phyloP scores from a whole-genome alignment of 768 basidiomycete genomes.

The Leccinum truebloodii region DNA sequence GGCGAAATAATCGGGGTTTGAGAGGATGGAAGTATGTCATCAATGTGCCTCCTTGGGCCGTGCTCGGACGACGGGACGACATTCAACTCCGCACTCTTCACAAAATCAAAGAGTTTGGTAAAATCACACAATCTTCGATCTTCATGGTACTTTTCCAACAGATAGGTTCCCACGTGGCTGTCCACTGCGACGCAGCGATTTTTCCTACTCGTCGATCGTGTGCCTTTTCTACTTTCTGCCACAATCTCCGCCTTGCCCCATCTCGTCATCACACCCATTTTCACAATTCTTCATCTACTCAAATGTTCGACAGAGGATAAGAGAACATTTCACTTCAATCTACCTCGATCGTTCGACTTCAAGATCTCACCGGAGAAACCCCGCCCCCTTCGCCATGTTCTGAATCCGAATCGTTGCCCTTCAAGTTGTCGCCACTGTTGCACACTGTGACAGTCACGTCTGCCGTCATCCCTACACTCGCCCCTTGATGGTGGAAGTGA shows the following conservation, averaged over 20 bases:
- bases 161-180: background rate
- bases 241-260: background rate
- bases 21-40: background rate
- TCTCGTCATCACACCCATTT: background rate
- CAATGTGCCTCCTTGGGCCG: background rate
- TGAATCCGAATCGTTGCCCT: background rate
- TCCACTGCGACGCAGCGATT: background rate
- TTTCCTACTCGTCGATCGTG: background rate
- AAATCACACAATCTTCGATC: background rate
- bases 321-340: background rate
- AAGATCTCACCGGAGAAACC: background rate
- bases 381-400: background rate
- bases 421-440: background rate
- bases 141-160: background rate
- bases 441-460: background rate
- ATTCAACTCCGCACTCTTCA: background rate
- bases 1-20: background rate
- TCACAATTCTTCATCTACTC: background rate
- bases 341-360: background rate
- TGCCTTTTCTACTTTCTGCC: background rate
- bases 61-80: background rate
- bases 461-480: background rate
- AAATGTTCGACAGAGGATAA: background rate
- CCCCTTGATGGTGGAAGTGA: background rate
- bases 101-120: background rate